Base-by-base conservation (phyloP, 805 yeast genomes). In the Ogataea salicorniae region DNA sequence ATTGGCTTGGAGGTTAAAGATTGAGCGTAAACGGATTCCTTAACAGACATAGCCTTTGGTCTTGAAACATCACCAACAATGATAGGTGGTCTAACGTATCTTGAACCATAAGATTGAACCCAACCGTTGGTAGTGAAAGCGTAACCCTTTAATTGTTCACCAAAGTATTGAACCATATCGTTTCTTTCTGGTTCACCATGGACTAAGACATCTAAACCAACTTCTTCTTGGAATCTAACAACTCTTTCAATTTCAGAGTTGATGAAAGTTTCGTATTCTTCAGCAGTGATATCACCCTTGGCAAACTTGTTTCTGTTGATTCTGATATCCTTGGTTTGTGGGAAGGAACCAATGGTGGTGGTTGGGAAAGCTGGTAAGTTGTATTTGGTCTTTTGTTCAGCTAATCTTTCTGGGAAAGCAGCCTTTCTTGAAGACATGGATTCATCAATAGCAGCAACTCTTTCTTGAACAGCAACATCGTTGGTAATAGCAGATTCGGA, bases 101-200 rank as follows among this genome's bases (percentile, higher is more conserved):
- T 88, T 60, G 99, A 91, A 81, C 99, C 99, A 75, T 92, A 94
- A 61, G 99, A 94, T 82, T 94, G 99, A 66, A 94, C 99, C 99
- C 99, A 94, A 76, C 99, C 99, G 82, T 89, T 89, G 63, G 87
- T 79, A 75, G 99, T 94, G 84, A 94, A 94, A 62, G 96, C 96
- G 72, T 87, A 94, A 75, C 99, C 99, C 70, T 87, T 86, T 72
- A 94, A 80, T 80, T 89, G 90, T 80, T 94, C 99, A 81, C 99
- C 99, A 61, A 94, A 94, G 85, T 92, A 94, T 81, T 94, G 99
- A 67, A 94, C 99, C 99, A 94, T 94, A 80, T 94, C 99, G 80
- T 94, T 94, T 84, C 99, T 87, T 84, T 94, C 99, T 75, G 99
- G 99, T 81, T 94, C 99, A 80, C 99, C 99, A 77, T 94, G 99